Evolutionary conservation across 352 stramenopile genomes (phyloP), one percentile per base, ranked within the genome.

Genomic region (Phytophthora pistaciae): DNA sequence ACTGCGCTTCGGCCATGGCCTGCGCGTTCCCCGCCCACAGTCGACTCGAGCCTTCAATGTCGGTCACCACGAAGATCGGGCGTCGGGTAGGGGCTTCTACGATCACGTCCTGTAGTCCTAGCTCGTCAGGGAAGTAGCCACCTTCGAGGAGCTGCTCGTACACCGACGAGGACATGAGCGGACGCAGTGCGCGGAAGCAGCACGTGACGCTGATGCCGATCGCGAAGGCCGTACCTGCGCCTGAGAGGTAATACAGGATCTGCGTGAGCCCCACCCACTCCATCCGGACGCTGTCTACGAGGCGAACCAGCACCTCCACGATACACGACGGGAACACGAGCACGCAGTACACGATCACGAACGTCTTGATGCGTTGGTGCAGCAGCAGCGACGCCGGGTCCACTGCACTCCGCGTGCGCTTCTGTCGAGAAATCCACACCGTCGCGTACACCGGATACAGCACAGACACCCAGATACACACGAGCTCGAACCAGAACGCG

Each of bases 1-100:
- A 85, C 55, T 93, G 85, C 1, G 88, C 88, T 29, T 90, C 76
- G 3, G 77, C 68, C 85, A 96, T 94, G 0, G 80, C 74, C 3
- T 82, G 69, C 0, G 77, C 60, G 10, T 79, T 71, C 1, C 53
- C 74, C 11, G 83, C 75, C 88, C 88, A 96, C 25, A 96, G 73
- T 21, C 70, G 72, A 49, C 82, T 96, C 14, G 87, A 94, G 33
- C 78, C 85, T 83, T 96, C 84, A 60, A 96, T 94, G 66, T 96
- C 88, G 0, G 88, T 96, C 16, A 74, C 88, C n/a, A 96, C 87
- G 65, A 96, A 96, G 29, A 96, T 75, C 1, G 86, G 88, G 10
- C 74, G 70, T 31, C 71, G 68, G 4, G 72, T 70, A 23, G 87
- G 87, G 18, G 87, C 82, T 62, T 85, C 80, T 11, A 87, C 74